Percentiles rank a stretch among this genome's conserved stretches.
Evolutionary conservation across 2,329 filamentous ascomycete species (phyloP).

Genomic region (Magnaporthiopsis incrustans): DNA sequence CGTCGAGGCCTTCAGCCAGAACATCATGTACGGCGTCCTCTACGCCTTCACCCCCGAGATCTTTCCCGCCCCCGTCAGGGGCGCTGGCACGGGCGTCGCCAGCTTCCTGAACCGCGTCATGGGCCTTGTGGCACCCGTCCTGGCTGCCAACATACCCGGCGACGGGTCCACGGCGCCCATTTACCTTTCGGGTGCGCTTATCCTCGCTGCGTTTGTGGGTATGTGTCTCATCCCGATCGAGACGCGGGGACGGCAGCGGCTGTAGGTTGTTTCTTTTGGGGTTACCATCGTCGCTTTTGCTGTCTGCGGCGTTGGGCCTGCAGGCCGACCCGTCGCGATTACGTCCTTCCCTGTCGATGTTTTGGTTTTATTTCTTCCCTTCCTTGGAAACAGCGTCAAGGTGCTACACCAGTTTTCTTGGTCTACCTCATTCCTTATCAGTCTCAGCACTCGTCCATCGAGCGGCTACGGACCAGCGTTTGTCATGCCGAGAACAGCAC

Average conservation of each 20-base stretch:
- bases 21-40: constrained; percentile 70
- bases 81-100: constrained; percentile 64
- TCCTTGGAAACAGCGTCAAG: no score
- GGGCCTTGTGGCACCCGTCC: constrained; percentile 59
- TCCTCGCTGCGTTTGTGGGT: constrained; percentile 49
- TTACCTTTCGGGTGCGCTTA: constrained; percentile 48
- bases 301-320: not conserved
- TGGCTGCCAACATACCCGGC: constrained; percentile 54
- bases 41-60: constrained; percentile 73
- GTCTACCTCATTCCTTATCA: no score
- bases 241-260: constrained; percentile 49
- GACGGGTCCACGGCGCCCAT: constrained; percentile 50
- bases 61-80: constrained; percentile 64
- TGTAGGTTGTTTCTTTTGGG: constrained; percentile 26
- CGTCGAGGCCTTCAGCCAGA: constrained; percentile 63
- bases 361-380: not conserved
- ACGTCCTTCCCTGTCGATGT: no score
- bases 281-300: constrained; percentile 3
- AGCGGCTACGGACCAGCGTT: no score
- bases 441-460: no score
- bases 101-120: constrained; percentile 63
- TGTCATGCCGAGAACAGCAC: not conserved
- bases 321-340: not conserved
- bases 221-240: constrained; percentile 57
- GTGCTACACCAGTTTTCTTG: no score